phyloP scores from a whole-genome alignment of 2,329 filamentous ascomycete species.

The Esteya vermicola region DNA sequence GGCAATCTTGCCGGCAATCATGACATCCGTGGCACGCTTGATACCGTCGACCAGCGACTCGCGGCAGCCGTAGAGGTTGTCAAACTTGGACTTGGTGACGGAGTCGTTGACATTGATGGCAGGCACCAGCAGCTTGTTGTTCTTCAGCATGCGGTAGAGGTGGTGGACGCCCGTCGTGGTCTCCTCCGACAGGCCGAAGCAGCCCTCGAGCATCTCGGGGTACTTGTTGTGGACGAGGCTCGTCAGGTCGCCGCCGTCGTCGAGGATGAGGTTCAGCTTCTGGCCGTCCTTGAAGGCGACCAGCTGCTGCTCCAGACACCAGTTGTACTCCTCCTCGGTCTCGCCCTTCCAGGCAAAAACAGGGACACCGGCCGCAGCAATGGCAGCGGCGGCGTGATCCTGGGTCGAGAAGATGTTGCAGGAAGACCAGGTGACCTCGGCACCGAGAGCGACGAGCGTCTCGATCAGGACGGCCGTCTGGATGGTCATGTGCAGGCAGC shows the following conservation, averaged over 20 bases:
- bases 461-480: slow-evolving; percentile 99
- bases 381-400: slow-evolving; percentile 95
- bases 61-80: slow-evolving; percentile 99
- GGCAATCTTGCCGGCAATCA: slow-evolving; percentile 98
- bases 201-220: slow-evolving; percentile 94
- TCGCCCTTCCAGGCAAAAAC: slow-evolving; percentile 74
- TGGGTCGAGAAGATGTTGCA: slow-evolving; percentile 99
- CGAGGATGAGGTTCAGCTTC: slow-evolving; percentile 96
- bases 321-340: slow-evolving; percentile 99
- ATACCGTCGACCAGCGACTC: slow-evolving; percentile 98
- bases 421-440: slow-evolving; percentile 96
- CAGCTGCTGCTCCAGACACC: slow-evolving; percentile 99
- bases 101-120: slow-evolving; percentile 99
- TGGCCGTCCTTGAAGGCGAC: slow-evolving; percentile 91
- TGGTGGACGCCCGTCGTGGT: slow-evolving; percentile 99
- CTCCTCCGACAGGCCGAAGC: slow-evolving; percentile 98
- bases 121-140: slow-evolving; percentile 75
- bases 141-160: slow-evolving; percentile 96
- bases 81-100: slow-evolving; percentile 99
- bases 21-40: slow-evolving; percentile 99
- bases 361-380: slow-evolving; percentile 83
- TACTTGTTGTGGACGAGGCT: slow-evolving; percentile 95
- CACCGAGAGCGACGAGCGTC: slow-evolving; percentile 86
- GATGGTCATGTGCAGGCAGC: slow-evolving; percentile 99
- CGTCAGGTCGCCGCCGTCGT: slow-evolving; percentile 95